These are phyloP conservation scores for Tylopilus sp. DNA, from an alignment of 1,284 basidiomycete genomes.

Conservation along the genomic window DNA sequence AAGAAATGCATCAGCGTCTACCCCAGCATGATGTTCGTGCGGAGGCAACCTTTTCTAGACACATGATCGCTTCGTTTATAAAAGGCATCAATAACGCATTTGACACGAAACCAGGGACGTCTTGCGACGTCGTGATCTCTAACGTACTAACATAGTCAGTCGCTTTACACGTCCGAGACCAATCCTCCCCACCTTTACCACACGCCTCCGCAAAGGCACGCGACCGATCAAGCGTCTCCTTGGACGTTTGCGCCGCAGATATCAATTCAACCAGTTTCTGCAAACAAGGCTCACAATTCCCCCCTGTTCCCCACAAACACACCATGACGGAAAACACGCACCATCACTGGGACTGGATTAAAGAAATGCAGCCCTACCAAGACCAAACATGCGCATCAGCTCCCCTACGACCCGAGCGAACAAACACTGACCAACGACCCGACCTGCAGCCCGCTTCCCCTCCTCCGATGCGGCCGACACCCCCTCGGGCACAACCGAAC, in stretches of 20 bases:
- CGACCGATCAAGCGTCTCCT: constrained; percentile 73
- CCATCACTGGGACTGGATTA: constrained; percentile 95
- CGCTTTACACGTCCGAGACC: not conserved
- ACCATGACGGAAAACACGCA: constrained; percentile 32
- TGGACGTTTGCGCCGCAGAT: constrained; percentile 85
- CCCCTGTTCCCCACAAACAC: not conserved
- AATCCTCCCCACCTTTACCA: constrained; percentile 67
- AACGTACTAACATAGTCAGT: constrained; percentile 7
- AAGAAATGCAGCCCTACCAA: constrained; percentile 84
- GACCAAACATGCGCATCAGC: not conserved
- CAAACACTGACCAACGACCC: constrained; percentile 64
- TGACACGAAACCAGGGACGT: constrained; percentile 89
- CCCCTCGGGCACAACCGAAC: constrained; percentile 61
- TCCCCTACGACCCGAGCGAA: not conserved
- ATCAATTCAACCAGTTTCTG: constrained; percentile 93
- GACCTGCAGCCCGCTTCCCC: constrained; percentile 58
- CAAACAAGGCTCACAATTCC: not conserved
- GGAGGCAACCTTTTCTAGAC: constrained; percentile 69
- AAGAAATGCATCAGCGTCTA: not conserved
- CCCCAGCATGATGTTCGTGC: not conserved
- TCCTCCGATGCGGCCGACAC: constrained; percentile 55
- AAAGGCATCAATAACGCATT: constrained; percentile 90
- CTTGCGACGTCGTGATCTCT: constrained; percentile 87
- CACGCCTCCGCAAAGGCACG: constrained; percentile 83
- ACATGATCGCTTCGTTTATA: constrained; percentile 92